These are phyloP conservation scores for Pholiota conissans DNA, from an alignment of 768 basidiomycete genomes.

Conservation along the genomic window DNA sequence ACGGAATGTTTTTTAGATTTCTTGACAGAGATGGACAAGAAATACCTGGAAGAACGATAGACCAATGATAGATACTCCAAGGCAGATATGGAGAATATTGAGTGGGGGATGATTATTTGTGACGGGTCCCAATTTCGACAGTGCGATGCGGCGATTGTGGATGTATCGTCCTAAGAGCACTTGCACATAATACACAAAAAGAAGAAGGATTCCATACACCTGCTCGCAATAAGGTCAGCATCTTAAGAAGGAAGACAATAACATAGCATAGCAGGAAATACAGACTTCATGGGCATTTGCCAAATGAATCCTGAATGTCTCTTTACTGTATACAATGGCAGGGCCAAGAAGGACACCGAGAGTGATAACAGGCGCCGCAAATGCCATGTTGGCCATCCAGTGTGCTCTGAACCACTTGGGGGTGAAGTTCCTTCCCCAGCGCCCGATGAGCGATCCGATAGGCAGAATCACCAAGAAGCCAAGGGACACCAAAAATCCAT, in stretches of 20 bases:
- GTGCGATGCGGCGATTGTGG: constrained; percentile 37
- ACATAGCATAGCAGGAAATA: not conserved
- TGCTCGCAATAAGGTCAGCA: constrained; percentile 20
- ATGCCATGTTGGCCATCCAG: constrained; percentile 44
- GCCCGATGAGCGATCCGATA: constrained; percentile 49
- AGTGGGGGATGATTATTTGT: constrained; percentile 44
- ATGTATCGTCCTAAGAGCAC: constrained; percentile 52
- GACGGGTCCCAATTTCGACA: constrained; percentile 27
- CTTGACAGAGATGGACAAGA: not conserved
- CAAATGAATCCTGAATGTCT: constrained; percentile 37
- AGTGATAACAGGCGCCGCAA: constrained; percentile 50
- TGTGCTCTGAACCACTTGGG: constrained; percentile 60
- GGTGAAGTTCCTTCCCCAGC: constrained; percentile 52
- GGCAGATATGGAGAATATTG: constrained; percentile 55
- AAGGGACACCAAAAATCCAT: constrained; percentile 50
- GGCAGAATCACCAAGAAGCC: constrained; percentile 62
- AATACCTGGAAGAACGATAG: constrained; percentile 53
- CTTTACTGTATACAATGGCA: constrained; percentile 41
- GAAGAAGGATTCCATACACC: constrained; percentile 53
- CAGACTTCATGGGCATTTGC: constrained; percentile 51
- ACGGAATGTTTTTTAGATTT: not conserved
- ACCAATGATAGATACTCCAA: constrained; percentile 50
- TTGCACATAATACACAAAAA: constrained; percentile 52
- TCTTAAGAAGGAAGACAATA: not conserved
- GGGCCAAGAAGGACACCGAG: constrained; percentile 51